Evolutionary conservation across 257 asterid genomes (phyloP), one percentile per base, ranked within the genome.

Genomic region (Forsythia suspensa): DNA sequence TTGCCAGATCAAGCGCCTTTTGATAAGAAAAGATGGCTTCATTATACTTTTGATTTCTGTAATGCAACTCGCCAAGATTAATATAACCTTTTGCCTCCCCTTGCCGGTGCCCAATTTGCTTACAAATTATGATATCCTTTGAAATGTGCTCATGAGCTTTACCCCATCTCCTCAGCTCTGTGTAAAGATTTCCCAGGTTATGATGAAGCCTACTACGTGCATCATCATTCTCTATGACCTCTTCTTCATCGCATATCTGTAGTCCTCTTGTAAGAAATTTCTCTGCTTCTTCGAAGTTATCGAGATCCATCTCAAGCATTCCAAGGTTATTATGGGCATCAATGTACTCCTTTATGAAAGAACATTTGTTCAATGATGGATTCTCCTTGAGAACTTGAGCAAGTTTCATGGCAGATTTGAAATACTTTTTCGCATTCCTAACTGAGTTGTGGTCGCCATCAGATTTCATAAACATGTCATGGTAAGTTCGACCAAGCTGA

Each of bases 321-420:
- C 99, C 99, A 69, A 96, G 82, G 85, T 96, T 96, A 85, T 96
- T 96, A 81, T 94, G 91, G 72, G 99, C 95, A 89, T 96, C 98
- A 75, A 96, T 82, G 76, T 89, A 96, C 85, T 94, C 99, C 85
- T 89, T 91, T 41, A 91, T 81, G 76, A 82, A 88, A 48, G 92
- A 86, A 79, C 72, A 86, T 72, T 63, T 82, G 66, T 72, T 80
- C 73, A 77, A 73, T 72, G 59, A 82, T 5, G 88, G 88, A 72
- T 85, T 86, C 74, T 80, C 81, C 88, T 89, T 93, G 76, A 96
- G 81, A 59, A 86, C 71, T 67, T 74, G 77, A 52, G 98, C 97
- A 78, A 92, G 92, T 73, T 83, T 51, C 98, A 92, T 88, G 74
- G 99, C 81, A 68, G 80, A 86, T 68, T 73, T 80, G 80, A 96